Evolutionary conservation across 139 green algal species (phyloP), one percentile per base, ranked within the genome.

Genomic region (Chlamydomonas urium): DNA sequence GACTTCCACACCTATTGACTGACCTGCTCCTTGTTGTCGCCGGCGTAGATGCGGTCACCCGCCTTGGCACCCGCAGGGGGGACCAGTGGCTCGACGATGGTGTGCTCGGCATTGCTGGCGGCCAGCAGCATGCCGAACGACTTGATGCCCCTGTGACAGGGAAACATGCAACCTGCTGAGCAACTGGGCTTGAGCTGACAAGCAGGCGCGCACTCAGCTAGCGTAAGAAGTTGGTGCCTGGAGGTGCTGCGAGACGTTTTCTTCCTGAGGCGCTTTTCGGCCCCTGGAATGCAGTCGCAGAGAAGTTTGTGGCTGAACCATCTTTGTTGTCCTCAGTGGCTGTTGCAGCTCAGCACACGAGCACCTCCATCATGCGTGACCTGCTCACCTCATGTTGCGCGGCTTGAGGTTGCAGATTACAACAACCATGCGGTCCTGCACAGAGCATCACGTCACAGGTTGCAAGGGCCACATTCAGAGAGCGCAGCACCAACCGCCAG

Each of bases 391-490:
- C 85, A 92, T 90, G 77, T 90, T 90, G 38, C 84, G 75, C 0
- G 84, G 80, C 85, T 96, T 94, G 6, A 96, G 78, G 69, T 96
- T 96, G 70, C 83, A 87, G 17, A 95, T 66, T n/a, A 96, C 87
- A 21, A 95, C 78, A 28, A 98, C 94, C 47, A 80, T 74, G 33
- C 88, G 83, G 37, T 83, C 83, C 80, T 94, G 71, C 34, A n/a
- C 19, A 31, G 29, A 63, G 14, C 6, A 63, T 17, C 17, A 56
- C 45, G 21, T 56, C 45, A 56, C n/a, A n/a, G n/a, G n/a, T n/a
- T n/a, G n/a, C n/a, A n/a, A n/a, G n/a, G n/a, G n/a, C n/a, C n/a
- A n/a, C n/a, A n/a, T n/a, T n/a, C n/a, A n/a, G n/a, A n/a, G n/a
- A n/a, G n/a, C n/a, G n/a, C n/a, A n/a, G n/a, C n/a, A n/a, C n/a